Percentiles rank a stretch among this genome's conserved stretches.
These are phyloP conservation scores for Yarrowia hollandica DNA, from an alignment of 805 yeast species.

Conservation along the genomic window DNA sequence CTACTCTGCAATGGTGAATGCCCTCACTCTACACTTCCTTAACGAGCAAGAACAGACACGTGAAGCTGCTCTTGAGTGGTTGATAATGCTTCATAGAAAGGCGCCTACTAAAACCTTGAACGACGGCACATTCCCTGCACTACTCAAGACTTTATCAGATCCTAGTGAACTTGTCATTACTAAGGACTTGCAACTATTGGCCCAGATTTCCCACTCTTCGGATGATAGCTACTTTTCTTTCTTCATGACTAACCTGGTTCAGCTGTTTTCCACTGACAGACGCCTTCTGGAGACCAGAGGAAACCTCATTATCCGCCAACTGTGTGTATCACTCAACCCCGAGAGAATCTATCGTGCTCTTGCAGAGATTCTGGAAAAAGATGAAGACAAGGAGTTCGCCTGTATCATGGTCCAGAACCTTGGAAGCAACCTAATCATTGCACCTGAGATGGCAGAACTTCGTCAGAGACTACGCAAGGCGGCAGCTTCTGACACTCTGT, in stretches of 20 bases:
- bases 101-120: slow-evolving; percentile 57
- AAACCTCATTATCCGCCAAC: slow-evolving; percentile 77
- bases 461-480: slow-evolving; percentile 62
- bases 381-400: slow-evolving; percentile 66
- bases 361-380: slow-evolving; percentile 67
- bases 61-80: slow-evolving; percentile 86
- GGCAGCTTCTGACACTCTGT: slow-evolving; percentile 43
- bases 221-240: slow-evolving; percentile 74
- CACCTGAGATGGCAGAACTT: slow-evolving; percentile 72
- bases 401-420: slow-evolving; percentile 82
- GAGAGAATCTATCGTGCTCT: slow-evolving; percentile 80
- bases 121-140: slow-evolving; percentile 69
- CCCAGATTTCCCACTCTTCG: slow-evolving; percentile 68
- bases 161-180: slow-evolving; percentile 77
- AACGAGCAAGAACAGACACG: slow-evolving; percentile 79
- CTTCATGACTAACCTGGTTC: slow-evolving; percentile 70
- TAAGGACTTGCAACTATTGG: slow-evolving; percentile 67
- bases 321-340: slow-evolving; percentile 77
- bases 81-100: slow-evolving; percentile 72
- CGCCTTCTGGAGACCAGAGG: slow-evolving; percentile 69
- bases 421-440: slow-evolving; percentile 80
- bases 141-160: slow-evolving; percentile 70
- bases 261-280: slow-evolving; percentile 68
- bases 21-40: slow-evolving; percentile 68
- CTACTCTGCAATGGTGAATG: slow-evolving; percentile 63